Conservation (phyloP, 2,329 filamentous ascomycete genomes). For the Cytospora chrysosperma region DNA sequence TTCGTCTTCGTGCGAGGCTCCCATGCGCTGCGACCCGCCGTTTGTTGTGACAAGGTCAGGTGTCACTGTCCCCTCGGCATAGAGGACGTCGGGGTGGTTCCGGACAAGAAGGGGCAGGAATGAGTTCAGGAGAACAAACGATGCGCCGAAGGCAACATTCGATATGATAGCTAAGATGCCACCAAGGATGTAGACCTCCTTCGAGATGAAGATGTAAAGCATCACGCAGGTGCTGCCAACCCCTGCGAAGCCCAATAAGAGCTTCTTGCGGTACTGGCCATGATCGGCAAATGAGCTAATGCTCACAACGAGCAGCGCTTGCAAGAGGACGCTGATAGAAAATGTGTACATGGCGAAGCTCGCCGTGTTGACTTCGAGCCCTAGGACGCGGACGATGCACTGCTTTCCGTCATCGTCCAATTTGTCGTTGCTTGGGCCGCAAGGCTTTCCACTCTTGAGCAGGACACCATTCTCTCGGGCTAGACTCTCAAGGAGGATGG, state of each 20-base stretch:
- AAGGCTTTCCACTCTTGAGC: constrained; percentile 73
- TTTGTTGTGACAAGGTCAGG: constrained; percentile 34
- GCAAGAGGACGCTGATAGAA: constrained; percentile 83
- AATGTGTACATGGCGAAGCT: constrained; percentile 98
- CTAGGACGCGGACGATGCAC: constrained; percentile 80
- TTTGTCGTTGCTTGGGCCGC: constrained; percentile 62
- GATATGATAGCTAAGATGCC: constrained; percentile 83
- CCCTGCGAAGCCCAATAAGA: constrained; percentile 83
- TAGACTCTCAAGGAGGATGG: constrained; percentile 90
- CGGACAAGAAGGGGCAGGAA: constrained; percentile 90
- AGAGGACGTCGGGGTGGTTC: constrained; percentile 64
- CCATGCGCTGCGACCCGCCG: constrained; percentile 35
- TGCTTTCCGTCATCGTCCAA: constrained; percentile 52
- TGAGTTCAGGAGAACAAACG: constrained; percentile 92
- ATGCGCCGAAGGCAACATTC: constrained; percentile 92
- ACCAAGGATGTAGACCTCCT: constrained; percentile 75
- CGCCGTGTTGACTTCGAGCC: constrained; percentile 87
- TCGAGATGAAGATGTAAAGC: constrained; percentile 77
- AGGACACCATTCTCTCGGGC: constrained; percentile 90
- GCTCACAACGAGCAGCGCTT: constrained; percentile 88
- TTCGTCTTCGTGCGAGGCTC: constrained; percentile 36
- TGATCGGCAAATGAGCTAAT: constrained; percentile 97
- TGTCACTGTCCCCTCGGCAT: constrained; percentile 29
- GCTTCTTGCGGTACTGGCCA: constrained; percentile 83
- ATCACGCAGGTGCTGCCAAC: constrained; percentile 81